These are phyloP conservation scores for Volvox carteri DNA, from an alignment of 163 green algal genomes.

Conservation along the genomic window DNA sequence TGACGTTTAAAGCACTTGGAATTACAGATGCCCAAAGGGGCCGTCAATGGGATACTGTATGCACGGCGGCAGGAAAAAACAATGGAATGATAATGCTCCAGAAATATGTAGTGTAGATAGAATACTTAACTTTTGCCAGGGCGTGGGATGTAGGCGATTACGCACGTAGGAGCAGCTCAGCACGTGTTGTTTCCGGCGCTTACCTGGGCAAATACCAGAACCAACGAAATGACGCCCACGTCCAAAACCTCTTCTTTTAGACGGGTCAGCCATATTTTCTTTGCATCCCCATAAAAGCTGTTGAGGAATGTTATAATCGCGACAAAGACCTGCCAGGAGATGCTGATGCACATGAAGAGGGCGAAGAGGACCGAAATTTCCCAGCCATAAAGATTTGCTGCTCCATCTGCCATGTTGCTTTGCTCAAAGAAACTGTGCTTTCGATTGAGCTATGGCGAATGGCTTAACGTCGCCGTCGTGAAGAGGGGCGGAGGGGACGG, in stretches of 20 bases:
- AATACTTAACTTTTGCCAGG: no score
- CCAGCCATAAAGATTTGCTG: constrained; percentile 28
- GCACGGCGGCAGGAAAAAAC: no score
- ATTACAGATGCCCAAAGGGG: no score
- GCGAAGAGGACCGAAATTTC: constrained; percentile 24
- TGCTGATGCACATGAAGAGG: constrained; percentile 44
- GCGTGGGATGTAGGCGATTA: no score
- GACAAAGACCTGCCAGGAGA: constrained; percentile 23
- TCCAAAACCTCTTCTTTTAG: constrained; percentile 56
- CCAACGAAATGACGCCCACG: constrained; percentile 50
- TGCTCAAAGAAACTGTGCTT: background rate
- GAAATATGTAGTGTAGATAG: no score
- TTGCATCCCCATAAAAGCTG: constrained; percentile 40
- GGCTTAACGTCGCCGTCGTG: no score
- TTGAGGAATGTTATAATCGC: constrained; percentile 24
- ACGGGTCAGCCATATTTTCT: constrained; percentile 42
- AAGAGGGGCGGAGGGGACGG: no score
- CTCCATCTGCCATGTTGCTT: background rate
- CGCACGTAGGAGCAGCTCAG: no score
- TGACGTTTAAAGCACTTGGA: no score
- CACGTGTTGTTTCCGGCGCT: background rate
- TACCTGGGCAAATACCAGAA: constrained; percentile 38
- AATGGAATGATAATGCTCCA: no score
- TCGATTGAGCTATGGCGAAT: no score
- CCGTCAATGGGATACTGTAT: no score